Evolutionary conservation across 768 basidiomycete species (phyloP).

Genomic region (Auriculariales sp.): DNA sequence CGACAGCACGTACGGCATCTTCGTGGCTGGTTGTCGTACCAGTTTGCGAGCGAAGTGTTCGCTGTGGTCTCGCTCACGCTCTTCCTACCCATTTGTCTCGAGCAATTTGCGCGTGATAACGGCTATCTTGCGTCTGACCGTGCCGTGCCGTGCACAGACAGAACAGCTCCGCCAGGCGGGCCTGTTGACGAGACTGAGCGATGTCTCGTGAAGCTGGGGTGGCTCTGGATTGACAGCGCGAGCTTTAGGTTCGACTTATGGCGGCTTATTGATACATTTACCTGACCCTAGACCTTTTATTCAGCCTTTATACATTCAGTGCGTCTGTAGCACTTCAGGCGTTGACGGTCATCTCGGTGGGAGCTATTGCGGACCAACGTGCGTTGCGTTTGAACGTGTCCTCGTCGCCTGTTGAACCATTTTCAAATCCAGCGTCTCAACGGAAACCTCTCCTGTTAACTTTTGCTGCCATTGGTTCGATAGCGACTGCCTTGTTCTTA

Average conservation of each 20-base stretch:
- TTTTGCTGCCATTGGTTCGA: conserved; percentile 62
- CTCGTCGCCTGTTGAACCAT: conserved; percentile 1
- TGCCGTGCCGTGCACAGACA: conserved; percentile 35
- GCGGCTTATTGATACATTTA: background rate
- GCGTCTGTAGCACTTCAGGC: conserved; percentile 81
- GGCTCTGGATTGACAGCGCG: conserved; percentile 80
- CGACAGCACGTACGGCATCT: background rate
- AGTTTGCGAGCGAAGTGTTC: conserved; percentile 51
- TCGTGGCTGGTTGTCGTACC: background rate
- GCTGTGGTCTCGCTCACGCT: conserved; percentile 68
- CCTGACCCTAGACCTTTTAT: background rate
- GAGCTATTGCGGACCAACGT: conserved; percentile 84
- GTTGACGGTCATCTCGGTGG: conserved; percentile 89
- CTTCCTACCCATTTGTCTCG: conserved; percentile 70
- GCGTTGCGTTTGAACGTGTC: conserved; percentile 16
- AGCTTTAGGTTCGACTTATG: conserved; percentile 61
- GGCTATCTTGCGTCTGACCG: conserved; percentile 64
- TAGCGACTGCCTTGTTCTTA: conserved; percentile 56
- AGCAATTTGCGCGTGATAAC: conserved; percentile 84
- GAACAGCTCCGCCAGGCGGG: conserved; percentile 4
- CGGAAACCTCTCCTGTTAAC: conserved; percentile 64
- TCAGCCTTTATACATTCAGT: conserved; percentile 78
- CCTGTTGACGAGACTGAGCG: conserved; percentile 29
- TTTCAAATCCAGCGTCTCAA: conserved; percentile 36
- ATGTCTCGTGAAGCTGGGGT: conserved; percentile 72